phyloP scores from a whole-genome alignment of 2,329 filamentous ascomycete genomes.

The Fusarium pilosicola region DNA sequence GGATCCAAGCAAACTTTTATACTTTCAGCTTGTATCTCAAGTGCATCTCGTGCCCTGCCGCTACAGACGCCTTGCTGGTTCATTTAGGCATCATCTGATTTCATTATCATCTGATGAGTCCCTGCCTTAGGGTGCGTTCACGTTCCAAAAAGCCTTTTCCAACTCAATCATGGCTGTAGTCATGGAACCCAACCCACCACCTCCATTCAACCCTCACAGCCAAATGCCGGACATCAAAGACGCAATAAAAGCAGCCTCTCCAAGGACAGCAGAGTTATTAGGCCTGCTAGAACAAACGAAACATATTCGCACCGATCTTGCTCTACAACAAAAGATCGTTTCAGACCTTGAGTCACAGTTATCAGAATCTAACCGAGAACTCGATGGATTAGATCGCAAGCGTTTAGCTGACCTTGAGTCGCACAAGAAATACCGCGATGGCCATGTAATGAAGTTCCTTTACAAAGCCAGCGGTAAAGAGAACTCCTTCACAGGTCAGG shows the following conservation, averaged over 20 bases:
- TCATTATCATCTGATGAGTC: constrained; percentile 19
- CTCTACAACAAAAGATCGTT: constrained; percentile 58
- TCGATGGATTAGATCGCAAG: constrained; percentile 52
- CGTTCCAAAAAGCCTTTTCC: neutral
- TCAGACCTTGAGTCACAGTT: constrained; percentile 57
- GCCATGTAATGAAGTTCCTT: constrained; percentile 60
- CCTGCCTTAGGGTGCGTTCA: neutral
- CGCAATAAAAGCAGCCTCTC: constrained; percentile 53
- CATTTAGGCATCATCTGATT: constrained; percentile 20
- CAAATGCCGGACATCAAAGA: constrained; percentile 47
- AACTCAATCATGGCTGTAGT: constrained; percentile 4
- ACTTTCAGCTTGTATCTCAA: neutral
- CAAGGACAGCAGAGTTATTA: constrained; percentile 57
- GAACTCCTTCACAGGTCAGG: constrained; percentile 53
- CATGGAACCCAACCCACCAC: constrained; percentile 5
- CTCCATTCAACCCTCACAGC: neutral
- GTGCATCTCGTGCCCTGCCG: neutral
- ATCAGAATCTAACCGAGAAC: constrained; percentile 47
- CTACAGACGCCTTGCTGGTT: neutral
- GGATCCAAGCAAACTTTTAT: neutral
- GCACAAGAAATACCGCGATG: constrained; percentile 64
- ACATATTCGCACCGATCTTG: constrained; percentile 57
- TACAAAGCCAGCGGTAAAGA: constrained; percentile 61
- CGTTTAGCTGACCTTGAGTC: constrained; percentile 61
- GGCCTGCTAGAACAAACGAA: constrained; percentile 59